Conservation (phyloP, 306 rosid genomes). For the Prosopis cineraria region DNA sequence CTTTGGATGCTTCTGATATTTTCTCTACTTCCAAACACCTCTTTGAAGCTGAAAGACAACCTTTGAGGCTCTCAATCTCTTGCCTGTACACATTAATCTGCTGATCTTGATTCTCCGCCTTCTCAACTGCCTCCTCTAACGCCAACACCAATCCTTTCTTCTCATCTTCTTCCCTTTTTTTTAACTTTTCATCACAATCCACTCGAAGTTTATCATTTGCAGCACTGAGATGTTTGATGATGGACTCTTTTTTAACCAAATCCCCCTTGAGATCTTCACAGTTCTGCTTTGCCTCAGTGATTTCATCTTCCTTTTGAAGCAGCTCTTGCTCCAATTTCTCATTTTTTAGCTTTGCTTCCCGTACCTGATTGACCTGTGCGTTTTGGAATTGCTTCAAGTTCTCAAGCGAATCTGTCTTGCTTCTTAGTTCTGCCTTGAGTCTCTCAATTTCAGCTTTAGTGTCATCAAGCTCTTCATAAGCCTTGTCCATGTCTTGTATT, state of each 20-base stretch:
- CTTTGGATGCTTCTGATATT: constrained; percentile 36
- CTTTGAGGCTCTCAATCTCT: constrained; percentile 56
- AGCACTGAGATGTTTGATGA: constrained; percentile 48
- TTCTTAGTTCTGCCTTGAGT: constrained; percentile 55
- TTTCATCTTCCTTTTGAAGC: constrained; percentile 49
- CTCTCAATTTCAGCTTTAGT: constrained; percentile 66
- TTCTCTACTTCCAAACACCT: constrained; percentile 48
- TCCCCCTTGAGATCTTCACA: constrained; percentile 43
- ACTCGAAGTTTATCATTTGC: constrained; percentile 55
- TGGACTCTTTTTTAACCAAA: constrained; percentile 49
- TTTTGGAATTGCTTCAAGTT: constrained; percentile 54
- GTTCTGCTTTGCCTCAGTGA: constrained; percentile 33
- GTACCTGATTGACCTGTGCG: constrained; percentile 45
- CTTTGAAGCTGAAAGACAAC: constrained; percentile 40
- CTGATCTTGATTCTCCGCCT: constrained; percentile 49
- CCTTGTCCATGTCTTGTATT: constrained; percentile 49
- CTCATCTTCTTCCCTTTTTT: constrained; percentile 49
- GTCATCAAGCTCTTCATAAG: constrained; percentile 58
- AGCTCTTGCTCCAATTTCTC: constrained; percentile 64
- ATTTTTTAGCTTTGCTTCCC: constrained; percentile 51
- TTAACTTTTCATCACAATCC: constrained; percentile 46
- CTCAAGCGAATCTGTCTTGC: constrained; percentile 49
- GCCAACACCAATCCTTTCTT: constrained; percentile 40
- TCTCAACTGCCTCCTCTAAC: constrained; percentile 56
- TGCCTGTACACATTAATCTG: constrained; percentile 38